A percentile compares a stretch with the other conserved stretches of the same genome.
Conservation (phyloP, 768 basidiomycete genomes). For the Mycena vitilis region DNA sequence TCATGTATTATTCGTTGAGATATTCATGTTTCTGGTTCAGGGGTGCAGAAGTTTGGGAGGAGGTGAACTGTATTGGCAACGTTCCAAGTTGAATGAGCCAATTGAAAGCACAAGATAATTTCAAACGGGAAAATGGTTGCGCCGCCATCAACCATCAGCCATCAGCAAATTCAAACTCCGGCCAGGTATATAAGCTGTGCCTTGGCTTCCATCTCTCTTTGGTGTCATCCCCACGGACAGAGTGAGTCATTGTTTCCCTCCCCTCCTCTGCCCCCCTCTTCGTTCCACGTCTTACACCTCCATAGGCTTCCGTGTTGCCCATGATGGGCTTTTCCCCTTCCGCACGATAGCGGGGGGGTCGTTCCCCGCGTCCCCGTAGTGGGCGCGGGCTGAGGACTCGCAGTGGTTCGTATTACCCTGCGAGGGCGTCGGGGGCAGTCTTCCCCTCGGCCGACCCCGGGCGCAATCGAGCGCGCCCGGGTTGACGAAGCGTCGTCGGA, state of each 20-base stretch:
- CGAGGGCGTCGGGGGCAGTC: neutral
- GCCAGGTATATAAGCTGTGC: no score
- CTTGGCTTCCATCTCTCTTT: neutral
- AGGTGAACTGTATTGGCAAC: no score
- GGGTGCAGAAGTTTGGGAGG: no score
- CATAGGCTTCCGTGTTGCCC: constrained; percentile 11
- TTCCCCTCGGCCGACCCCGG: neutral
- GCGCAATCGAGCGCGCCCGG: neutral
- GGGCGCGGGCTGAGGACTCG: neutral
- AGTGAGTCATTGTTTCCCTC: neutral
- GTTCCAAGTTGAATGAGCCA: no score
- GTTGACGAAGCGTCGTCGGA: neutral
- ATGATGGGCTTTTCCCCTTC: constrained; percentile 7
- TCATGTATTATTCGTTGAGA: no score
- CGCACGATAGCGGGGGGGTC: neutral
- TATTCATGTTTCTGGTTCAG: no score
- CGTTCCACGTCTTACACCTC: neutral
- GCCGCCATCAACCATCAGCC: no score
- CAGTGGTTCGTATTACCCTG: neutral
- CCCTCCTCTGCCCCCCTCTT: neutral
- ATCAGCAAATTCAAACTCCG: no score
- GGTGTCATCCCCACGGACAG: constrained; percentile 7
- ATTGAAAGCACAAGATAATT: no score
- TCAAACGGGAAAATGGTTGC: no score
- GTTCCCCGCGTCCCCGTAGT: neutral